Evolutionary conservation across 495 filamentous ascomycete species (phyloP).

Genomic region (Hyaloscypha hepaticicola): DNA sequence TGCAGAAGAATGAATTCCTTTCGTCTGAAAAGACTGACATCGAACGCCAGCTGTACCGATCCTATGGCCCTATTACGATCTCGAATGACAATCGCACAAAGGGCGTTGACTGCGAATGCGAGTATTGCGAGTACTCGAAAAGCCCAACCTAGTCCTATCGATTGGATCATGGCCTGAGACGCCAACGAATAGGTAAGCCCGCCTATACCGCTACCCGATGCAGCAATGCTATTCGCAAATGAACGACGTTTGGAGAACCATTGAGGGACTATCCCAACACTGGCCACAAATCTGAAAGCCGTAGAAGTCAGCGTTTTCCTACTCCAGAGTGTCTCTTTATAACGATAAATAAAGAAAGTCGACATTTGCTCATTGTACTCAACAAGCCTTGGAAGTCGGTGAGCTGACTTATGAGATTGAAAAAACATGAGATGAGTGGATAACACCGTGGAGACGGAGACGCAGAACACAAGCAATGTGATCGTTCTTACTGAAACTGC

Average conservation of each 20-base stretch:
- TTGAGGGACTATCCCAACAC: slow-evolving; percentile 63
- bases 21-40: slow-evolving; percentile 51
- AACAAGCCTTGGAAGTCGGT: too few species aligned
- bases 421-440: too few species aligned
- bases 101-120: slow-evolving; percentile 47
- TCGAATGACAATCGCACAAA: slow-evolving; percentile 55
- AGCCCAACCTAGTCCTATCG: slow-evolving; percentile 53
- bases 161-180: slow-evolving; percentile 53
- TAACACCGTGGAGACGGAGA: too few species aligned
- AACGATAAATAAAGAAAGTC: too few species aligned
- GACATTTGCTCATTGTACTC: too few species aligned
- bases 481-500: too few species aligned
- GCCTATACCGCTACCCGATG: slow-evolving; percentile 64
- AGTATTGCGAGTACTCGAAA: slow-evolving; percentile 59
- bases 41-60: slow-evolving; percentile 52
- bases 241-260: slow-evolving; percentile 66
- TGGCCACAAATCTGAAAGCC: slow-evolving; percentile 52
- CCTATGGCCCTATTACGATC: slow-evolving; percentile 62
- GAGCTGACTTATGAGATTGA: too few species aligned
- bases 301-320: background rate
- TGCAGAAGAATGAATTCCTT: slow-evolving; percentile 61
- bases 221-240: slow-evolving; percentile 66
- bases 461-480: too few species aligned
- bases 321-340: background rate
- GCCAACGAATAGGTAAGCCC: slow-evolving; percentile 56